Conservation (phyloP, 805 yeast genomes). For the Pichia rugopelliculosa region DNA sequence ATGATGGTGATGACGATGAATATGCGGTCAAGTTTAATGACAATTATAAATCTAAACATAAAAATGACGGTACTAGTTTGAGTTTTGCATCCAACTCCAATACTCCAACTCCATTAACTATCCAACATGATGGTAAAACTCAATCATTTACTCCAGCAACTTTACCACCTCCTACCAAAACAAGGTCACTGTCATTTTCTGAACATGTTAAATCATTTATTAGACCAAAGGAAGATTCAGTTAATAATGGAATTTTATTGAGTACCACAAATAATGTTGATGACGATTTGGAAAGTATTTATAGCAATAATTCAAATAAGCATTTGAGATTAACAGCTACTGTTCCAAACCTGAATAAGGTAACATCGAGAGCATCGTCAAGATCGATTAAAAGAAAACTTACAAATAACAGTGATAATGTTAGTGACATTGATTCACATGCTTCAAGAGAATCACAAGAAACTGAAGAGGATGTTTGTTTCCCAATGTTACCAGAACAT, state of each 20-base stretch:
- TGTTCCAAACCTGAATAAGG: slow-evolving; percentile 15
- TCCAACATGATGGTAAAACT: neutral
- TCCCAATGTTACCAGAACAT: slow-evolving; percentile 76
- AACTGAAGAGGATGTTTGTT: slow-evolving; percentile 96
- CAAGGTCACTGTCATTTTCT: slow-evolving; percentile 34
- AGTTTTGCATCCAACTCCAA: slow-evolving; percentile 10
- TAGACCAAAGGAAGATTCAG: slow-evolving; percentile 27
- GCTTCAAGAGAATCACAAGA: slow-evolving; percentile 78
- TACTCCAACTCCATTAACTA: slow-evolving; percentile 11
- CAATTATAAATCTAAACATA: slow-evolving; percentile 5
- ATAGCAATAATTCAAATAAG: slow-evolving; percentile 3
- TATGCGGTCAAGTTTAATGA: slow-evolving; percentile 21
- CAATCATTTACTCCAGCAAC: neutral
- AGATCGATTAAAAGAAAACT: slow-evolving; percentile 19
- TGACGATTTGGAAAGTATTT: slow-evolving; percentile 3
- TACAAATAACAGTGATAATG: slow-evolving; percentile 28
- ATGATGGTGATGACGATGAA: slow-evolving; percentile 24
- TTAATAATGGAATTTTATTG: slow-evolving; percentile 29
- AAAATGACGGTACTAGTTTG: neutral
- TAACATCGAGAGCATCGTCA: slow-evolving; percentile 27
- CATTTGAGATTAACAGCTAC: neutral
- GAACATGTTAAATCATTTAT: slow-evolving; percentile 36
- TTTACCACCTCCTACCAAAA: slow-evolving; percentile 6
- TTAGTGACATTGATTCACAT: slow-evolving; percentile 63
- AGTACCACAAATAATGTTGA: slow-evolving; percentile 6